Base-by-base conservation (phyloP, 805 yeast species). In the Schizosaccharomyces lindneri region DNA sequence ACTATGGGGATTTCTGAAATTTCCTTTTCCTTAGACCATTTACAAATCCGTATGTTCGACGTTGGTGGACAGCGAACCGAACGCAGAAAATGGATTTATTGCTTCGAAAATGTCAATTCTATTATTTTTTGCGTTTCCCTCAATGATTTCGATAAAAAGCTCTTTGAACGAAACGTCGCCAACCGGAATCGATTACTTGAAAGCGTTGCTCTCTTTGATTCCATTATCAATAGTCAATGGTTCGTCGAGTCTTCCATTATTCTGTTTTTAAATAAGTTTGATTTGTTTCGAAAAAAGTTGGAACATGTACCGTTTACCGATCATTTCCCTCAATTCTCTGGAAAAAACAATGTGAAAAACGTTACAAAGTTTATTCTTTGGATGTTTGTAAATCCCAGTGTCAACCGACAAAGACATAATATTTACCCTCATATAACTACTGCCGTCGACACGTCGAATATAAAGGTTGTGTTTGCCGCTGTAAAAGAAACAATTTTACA, bases 21-120 rank as follows among this genome's bases (percentile, higher is more conserved):
- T 63, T 76, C 79, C 63, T 85, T 89, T 67, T 81, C 81, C 63
- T 78, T 88, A 80, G 87, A 85, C 57, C 81, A 81, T 32, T 70
- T 82, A 51, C 77, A 78, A 66, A 73, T 83, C 60, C 85, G 81
- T 67, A 75, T 84, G 66, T 81, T 75, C 68, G 97, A 89, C 71
- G 96, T 89, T 59, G 97, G 97, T 65, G 97, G 97, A 1, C 98
- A 93, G 72, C 77, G 98, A 67, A 82, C 94, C 2, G 98, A 93
- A 74, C 81, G 98, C 62, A 86, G 85, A 68, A 90, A 93, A 72
- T 93, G 98, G 98, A 88, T 93, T 64, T 94, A 93, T 72, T 87
- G 95, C 69, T 93, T 93, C 68, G 95, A 88, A 71, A 87, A 88
- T 67, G 96, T 89, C 43, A 85, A 95, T 0, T 76, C 85, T 59